These are phyloP conservation scores for Perilla frutescens DNA, from an alignment of 257 asterid genomes.

Conservation along the genomic window DNA sequence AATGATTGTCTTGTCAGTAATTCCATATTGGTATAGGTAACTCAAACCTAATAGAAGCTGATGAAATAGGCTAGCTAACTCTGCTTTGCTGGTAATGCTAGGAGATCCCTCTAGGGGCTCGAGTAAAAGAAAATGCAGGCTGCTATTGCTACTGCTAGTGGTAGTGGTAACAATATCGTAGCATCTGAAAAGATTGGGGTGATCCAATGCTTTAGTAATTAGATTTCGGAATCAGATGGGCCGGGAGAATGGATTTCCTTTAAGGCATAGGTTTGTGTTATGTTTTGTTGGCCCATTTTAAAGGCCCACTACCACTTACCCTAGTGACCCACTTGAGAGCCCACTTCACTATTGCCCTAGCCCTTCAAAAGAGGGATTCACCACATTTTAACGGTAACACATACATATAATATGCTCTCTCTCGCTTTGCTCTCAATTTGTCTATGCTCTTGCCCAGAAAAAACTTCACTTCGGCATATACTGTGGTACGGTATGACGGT, in stretches of 20 bases:
- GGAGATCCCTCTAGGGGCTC: slow-evolving; percentile 34
- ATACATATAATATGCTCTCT: too few relatives aligned
- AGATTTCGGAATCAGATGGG: slow-evolving; percentile 16
- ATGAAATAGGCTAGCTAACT: slow-evolving; percentile 9
- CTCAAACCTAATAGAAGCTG: slow-evolving; percentile 35
- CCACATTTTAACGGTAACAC: too few relatives aligned
- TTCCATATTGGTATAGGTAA: slow-evolving; percentile 33
- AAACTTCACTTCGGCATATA: too few relatives aligned
- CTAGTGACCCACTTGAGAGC: too few relatives aligned
- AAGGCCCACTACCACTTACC: too few relatives aligned
- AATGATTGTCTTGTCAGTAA: too few relatives aligned
- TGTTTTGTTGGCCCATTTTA: too few relatives aligned
- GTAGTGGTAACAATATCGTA: neutral
- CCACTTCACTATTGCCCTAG: too few relatives aligned
- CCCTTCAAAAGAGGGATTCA: too few relatives aligned
- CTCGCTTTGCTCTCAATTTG: too few relatives aligned
- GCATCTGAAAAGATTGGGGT: slow-evolving; percentile 36
- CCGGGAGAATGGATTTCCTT: slow-evolving; percentile 1
- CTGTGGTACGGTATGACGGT: too few relatives aligned
- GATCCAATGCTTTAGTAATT: slow-evolving; percentile 29
- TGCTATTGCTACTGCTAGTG: neutral
- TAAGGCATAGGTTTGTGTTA: slow-evolving; percentile 10
- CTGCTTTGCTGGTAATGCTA: slow-evolving; percentile 7
- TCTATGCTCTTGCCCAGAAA: too few relatives aligned
- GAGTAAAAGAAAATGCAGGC: slow-evolving; percentile 28